Conservation (phyloP, 345 rosid genomes). For the Hibiscus trionum region DNA sequence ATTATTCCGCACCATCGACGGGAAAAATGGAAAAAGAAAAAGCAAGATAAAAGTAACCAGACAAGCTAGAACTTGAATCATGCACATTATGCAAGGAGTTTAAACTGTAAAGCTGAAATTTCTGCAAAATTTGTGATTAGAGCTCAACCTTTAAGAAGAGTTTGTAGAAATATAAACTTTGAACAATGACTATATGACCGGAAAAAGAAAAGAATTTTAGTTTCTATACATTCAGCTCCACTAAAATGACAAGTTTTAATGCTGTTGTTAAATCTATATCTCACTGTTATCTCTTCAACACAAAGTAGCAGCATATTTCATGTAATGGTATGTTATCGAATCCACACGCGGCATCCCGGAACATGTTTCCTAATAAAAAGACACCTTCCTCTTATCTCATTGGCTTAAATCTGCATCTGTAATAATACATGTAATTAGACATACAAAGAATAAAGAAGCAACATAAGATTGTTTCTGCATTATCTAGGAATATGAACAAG, state of each 20-base stretch:
- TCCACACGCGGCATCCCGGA: not conserved
- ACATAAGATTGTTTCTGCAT: not conserved
- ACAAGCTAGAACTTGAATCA: not conserved
- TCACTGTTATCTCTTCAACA: not conserved
- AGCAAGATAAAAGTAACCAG: not conserved
- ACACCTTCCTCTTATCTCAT: not conserved
- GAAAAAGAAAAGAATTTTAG: not conserved
- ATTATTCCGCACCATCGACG: not conserved
- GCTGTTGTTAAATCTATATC: not conserved
- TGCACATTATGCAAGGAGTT: not conserved
- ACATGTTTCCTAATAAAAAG: not conserved
- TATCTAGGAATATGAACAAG: not conserved
- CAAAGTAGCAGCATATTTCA: not conserved
- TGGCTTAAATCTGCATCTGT: not conserved
- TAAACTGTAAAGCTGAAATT: not conserved
- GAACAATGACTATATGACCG: not conserved
- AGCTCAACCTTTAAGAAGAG: not conserved
- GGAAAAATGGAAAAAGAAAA: not conserved
- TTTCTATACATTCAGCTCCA: constrained; percentile 4
- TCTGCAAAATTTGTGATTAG: not conserved
- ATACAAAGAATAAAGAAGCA: not conserved
- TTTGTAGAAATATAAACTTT: not conserved
- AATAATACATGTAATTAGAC: constrained; percentile 1
- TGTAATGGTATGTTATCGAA: constrained; percentile 9
- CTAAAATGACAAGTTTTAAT: not conserved